Evolutionary conservation across 805 yeast genomes (phyloP).

Genomic region (Suhomyces prunicola): DNA sequence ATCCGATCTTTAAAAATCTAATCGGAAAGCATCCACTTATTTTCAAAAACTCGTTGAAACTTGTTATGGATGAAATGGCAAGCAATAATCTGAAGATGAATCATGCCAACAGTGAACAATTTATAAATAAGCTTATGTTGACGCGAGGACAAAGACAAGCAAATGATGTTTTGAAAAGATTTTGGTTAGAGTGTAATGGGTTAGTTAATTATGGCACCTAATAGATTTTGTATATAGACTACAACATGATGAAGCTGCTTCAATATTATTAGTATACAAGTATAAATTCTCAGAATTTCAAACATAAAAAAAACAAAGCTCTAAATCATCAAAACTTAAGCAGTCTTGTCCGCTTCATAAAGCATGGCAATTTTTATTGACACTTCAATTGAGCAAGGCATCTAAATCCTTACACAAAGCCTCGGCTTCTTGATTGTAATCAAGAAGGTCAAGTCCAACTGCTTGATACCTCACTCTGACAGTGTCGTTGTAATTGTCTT

Average conservation of each 20-base stretch:
- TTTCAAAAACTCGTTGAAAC: constrained; percentile 33
- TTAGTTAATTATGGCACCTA: constrained; percentile 37
- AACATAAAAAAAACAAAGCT: neutral
- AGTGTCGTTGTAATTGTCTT: constrained; percentile 78
- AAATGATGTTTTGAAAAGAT: constrained; percentile 53
- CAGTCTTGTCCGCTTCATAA: neutral
- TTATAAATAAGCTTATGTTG: constrained; percentile 53
- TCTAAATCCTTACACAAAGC: constrained; percentile 49
- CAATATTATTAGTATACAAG: neutral
- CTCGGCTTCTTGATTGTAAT: constrained; percentile 59
- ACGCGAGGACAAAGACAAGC: constrained; percentile 68
- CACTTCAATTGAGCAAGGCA: constrained; percentile 20
- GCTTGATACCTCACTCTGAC: constrained; percentile 74
- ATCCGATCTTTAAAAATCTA: constrained; percentile 49
- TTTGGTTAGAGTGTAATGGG: constrained; percentile 65
- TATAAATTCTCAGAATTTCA: neutral
- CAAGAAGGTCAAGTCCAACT: constrained; percentile 49
- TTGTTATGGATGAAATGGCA: constrained; percentile 3
- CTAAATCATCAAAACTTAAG: neutral
- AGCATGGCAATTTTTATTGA: neutral
- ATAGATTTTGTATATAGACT: neutral
- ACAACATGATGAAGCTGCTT: neutral
- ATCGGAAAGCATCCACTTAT: constrained; percentile 46
- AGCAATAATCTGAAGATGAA: neutral
- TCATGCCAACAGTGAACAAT: constrained; percentile 13